A percentile compares a stretch with the other conserved stretches of the same genome.
phyloP scores from a whole-genome alignment of 2,329 filamentous ascomycete species.

The Colletotrichum godetiae region DNA sequence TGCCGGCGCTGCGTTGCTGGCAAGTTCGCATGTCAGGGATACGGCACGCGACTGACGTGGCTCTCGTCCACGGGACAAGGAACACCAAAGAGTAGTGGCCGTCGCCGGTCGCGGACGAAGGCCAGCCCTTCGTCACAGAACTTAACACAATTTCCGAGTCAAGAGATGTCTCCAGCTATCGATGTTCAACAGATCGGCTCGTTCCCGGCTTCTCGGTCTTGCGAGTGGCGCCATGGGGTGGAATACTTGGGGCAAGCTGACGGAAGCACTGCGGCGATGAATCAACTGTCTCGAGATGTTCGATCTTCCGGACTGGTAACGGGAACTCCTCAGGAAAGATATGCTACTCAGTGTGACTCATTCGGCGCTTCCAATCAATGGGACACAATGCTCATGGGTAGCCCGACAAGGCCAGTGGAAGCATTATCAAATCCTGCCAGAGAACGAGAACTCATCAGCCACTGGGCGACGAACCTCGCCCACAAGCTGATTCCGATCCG shows the following conservation, averaged over 20 bases:
- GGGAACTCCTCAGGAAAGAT: not conserved
- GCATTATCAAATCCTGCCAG: not conserved
- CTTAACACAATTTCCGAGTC: not conserved
- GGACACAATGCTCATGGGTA: not conserved
- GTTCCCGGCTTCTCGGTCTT: not conserved
- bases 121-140: not conserved
- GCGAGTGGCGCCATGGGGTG: not conserved
- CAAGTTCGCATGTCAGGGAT: constrained; percentile 14
- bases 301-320: too few species aligned
- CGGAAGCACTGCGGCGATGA: not conserved
- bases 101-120: not conserved
- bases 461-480: constrained; percentile 22
- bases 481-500: constrained; percentile 15
- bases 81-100: not conserved
- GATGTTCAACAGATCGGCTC: not conserved
- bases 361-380: not conserved
- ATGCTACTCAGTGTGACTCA: not conserved
- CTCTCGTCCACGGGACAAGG: not conserved
- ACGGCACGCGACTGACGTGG: constrained; percentile 15
- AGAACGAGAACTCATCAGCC: constrained; percentile 14
- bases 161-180: too few species aligned
- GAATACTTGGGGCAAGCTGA: too few species aligned
- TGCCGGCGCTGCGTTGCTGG: constrained; percentile 36
- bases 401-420: not conserved
- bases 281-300: not conserved